A percentile compares a stretch with the other conserved stretches of the same genome.
These are phyloP conservation scores for Phialophora macrospora DNA, from an alignment of 2,329 filamentous ascomycete genomes.

Conservation along the genomic window DNA sequence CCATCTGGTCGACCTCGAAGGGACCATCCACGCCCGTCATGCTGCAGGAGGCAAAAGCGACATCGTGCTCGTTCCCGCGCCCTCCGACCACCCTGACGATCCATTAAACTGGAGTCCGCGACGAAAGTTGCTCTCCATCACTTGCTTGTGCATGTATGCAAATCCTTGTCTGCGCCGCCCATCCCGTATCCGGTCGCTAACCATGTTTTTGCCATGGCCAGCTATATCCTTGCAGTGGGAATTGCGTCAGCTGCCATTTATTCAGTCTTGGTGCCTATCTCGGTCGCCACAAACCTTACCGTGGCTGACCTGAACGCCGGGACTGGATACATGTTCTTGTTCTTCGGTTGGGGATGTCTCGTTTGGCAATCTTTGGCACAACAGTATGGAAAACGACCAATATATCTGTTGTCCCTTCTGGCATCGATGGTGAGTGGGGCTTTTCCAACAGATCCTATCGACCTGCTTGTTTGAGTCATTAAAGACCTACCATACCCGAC, in stretches of 20 bases:
- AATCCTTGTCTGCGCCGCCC: constrained; percentile 44
- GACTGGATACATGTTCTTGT: constrained; percentile 50
- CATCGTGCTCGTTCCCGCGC: constrained; percentile 45
- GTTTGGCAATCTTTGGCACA: constrained; percentile 56
- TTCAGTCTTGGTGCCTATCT: constrained; percentile 47
- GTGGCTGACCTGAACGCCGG: constrained; percentile 54
- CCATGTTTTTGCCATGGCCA: constrained; percentile 38
- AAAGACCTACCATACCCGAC: no score
- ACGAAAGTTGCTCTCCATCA: constrained; percentile 44
- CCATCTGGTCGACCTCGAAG: constrained; percentile 44
- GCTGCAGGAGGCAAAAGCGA: constrained; percentile 36
- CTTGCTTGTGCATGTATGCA: constrained; percentile 44
- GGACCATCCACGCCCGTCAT: constrained; percentile 35
- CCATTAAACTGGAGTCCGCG: constrained; percentile 47
- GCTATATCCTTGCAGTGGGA: constrained; percentile 45
- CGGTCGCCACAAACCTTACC: constrained; percentile 49
- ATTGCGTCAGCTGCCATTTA: constrained; percentile 44
- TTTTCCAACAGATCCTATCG: background rate
- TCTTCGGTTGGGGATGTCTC: constrained; percentile 51
- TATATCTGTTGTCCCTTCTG: constrained; percentile 41
- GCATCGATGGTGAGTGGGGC: constrained; percentile 31
- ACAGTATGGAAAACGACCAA: constrained; percentile 48
- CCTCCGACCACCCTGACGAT: constrained; percentile 48
- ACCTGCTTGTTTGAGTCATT: constrained; percentile 29
- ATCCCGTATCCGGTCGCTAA: background rate